phyloP scores from a whole-genome alignment of 768 basidiomycete species.

The Cystobasidium tubakii region DNA sequence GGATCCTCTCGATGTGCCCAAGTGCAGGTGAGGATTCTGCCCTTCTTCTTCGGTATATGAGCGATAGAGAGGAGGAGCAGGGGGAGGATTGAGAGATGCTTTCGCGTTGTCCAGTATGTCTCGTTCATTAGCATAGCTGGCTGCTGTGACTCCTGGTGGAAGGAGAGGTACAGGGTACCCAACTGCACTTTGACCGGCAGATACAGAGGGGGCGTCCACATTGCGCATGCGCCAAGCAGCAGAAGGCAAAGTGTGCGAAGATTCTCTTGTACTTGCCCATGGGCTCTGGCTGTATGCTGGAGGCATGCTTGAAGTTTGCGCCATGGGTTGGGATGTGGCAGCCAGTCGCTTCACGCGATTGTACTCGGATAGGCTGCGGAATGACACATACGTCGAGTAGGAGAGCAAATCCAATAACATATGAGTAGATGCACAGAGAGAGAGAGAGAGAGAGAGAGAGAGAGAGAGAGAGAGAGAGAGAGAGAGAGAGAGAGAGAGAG shows the following conservation, averaged over 20 bases:
- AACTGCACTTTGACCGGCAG: background rate
- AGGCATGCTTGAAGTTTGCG: background rate
- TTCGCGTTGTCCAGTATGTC: background rate
- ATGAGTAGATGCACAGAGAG: background rate
- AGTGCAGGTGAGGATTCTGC: slow-evolving; percentile 10
- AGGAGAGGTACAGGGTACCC: background rate
- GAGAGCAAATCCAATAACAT: background rate
- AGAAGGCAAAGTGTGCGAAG: background rate
- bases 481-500: no score
- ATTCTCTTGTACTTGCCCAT: background rate
- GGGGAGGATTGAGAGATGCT: background rate
- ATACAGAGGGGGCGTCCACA: background rate
- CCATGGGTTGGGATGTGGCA: slow-evolving; percentile 19
- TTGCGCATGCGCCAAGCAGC: background rate
- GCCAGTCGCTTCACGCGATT: slow-evolving; percentile 26
- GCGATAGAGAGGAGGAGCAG: slow-evolving; percentile 30
- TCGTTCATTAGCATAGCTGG: no score
- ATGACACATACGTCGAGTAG: background rate
- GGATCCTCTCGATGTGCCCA: background rate
- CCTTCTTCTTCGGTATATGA: slow-evolving; percentile 36
- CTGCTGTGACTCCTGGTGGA: background rate
- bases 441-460: background rate
- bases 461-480: no score
- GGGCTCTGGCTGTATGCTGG: background rate
- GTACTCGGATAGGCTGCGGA: slow-evolving; percentile 27